Evolutionary conservation across 2,329 filamentous ascomycete genomes (phyloP).

Genomic region (Plenodomus biglobosus): DNA sequence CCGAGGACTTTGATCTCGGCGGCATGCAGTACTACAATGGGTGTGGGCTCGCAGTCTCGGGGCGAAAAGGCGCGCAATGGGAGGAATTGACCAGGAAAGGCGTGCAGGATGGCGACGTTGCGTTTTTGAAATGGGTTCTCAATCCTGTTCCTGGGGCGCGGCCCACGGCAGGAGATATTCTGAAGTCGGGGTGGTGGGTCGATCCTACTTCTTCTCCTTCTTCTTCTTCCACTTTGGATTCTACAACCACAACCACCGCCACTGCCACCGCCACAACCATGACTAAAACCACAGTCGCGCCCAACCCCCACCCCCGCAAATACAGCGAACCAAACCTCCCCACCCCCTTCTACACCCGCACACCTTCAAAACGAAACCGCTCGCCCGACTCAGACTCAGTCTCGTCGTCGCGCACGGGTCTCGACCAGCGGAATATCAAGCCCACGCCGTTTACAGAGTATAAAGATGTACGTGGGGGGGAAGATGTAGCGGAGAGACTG

Average conservation of each 20-base stretch:
- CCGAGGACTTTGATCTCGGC: slow-evolving; percentile 8
- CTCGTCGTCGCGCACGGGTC: background rate
- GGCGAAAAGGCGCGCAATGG: slow-evolving; percentile 13
- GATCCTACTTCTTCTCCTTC: no score
- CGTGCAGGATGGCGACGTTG: slow-evolving; percentile 8
- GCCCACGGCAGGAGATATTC: slow-evolving; percentile 5
- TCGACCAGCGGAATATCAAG: background rate
- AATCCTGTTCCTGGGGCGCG: slow-evolving; percentile 10
- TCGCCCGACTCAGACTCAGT: background rate
- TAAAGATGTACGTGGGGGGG: background rate
- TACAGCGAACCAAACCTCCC: background rate
- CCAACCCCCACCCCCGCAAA: background rate
- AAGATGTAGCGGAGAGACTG: background rate
- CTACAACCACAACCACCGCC: background rate
- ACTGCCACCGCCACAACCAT: background rate
- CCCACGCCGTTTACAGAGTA: background rate
- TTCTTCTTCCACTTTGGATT: no score
- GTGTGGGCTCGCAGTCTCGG: slow-evolving; percentile 3
- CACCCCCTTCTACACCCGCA: background rate
- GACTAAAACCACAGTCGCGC: background rate
- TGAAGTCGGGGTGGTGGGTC: slow-evolving; percentile 8
- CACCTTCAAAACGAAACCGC: background rate
- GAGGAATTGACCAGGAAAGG: slow-evolving; percentile 5
- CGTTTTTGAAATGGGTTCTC: slow-evolving; percentile 10
- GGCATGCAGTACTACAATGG: slow-evolving; percentile 7